phyloP scores from a whole-genome alignment of 2,329 filamentous ascomycete genomes.

The Hirsutella rhossiliensis region DNA sequence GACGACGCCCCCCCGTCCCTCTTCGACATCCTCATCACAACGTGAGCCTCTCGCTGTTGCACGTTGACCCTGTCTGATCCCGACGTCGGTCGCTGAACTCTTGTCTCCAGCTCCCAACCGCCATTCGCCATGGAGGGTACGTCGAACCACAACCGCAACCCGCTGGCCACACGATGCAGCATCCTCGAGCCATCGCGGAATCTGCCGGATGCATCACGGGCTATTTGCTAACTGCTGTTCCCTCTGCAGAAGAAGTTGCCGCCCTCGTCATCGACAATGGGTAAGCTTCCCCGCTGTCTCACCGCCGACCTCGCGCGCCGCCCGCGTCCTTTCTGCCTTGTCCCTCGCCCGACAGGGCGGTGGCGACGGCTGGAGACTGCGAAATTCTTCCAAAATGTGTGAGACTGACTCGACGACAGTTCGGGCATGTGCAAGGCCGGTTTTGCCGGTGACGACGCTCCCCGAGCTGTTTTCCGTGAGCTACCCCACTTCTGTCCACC shows the following conservation, averaged over 20 bases:
- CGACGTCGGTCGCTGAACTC: slow-evolving; percentile 9
- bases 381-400: neutral
- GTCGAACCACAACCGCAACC: slow-evolving; percentile 12
- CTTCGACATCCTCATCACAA: slow-evolving; percentile 7
- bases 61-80: slow-evolving; percentile 5
- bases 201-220: slow-evolving; percentile 2
- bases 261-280: slow-evolving; percentile 99
- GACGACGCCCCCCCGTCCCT: slow-evolving; percentile 2
- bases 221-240: slow-evolving; percentile 28
- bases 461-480: slow-evolving; percentile 99
- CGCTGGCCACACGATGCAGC: neutral
- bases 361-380: neutral
- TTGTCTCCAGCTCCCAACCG: slow-evolving; percentile 18
- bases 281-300: slow-evolving; percentile 54
- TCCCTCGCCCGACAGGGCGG: neutral
- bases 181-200: neutral
- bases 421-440: slow-evolving; percentile 99
- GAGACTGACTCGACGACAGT: slow-evolving; percentile 45
- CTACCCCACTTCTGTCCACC: slow-evolving; percentile 22
- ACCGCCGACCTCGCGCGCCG: slow-evolving; percentile 18
- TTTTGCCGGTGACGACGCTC: slow-evolving; percentile 99
- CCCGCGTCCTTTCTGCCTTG: slow-evolving; percentile 6
- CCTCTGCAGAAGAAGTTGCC: slow-evolving; percentile 88
- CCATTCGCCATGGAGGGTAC: slow-evolving; percentile 47
- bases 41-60: slow-evolving; percentile 3